phyloP scores from a whole-genome alignment of 495 filamentous ascomycete species.

The Lophium mytilinum region DNA sequence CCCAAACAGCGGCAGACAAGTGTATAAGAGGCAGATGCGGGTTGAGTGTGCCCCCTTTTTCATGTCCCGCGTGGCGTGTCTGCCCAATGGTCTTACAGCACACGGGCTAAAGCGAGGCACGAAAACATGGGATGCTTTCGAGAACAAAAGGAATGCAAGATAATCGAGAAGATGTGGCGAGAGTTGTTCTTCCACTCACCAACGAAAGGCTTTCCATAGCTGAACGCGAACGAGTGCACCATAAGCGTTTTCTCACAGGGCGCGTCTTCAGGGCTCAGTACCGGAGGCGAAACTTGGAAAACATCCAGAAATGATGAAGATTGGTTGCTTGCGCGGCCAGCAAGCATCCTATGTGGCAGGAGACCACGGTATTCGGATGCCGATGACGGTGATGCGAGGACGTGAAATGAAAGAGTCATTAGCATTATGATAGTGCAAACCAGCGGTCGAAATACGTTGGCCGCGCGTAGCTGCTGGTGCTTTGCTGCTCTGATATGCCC shows the following conservation, averaged over 20 bases:
- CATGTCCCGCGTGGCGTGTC: too few species aligned
- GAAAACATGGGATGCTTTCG: too few species aligned
- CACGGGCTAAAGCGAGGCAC: too few species aligned
- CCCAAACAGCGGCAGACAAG: too few species aligned
- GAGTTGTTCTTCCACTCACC: constrained; percentile 42
- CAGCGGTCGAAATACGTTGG: constrained; percentile 7
- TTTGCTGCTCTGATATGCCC: neutral
- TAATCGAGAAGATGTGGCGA: neutral
- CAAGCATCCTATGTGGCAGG: constrained; percentile 2
- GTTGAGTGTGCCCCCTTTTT: too few species aligned
- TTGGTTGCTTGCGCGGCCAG: constrained; percentile 11
- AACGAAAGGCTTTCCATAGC: constrained; percentile 72
- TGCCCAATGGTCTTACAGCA: too few species aligned
- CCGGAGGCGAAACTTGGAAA: constrained; percentile 30
- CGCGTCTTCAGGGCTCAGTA: constrained; percentile 21
- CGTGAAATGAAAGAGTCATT: constrained; percentile 14
- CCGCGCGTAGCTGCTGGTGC: neutral
- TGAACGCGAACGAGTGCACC: constrained; percentile 64
- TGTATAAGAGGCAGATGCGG: too few species aligned
- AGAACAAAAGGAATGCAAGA: neutral
- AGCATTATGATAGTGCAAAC: constrained; percentile 21
- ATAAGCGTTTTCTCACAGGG: constrained; percentile 46
- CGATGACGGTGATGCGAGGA: constrained; percentile 1
- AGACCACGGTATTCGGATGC: constrained; percentile 4
- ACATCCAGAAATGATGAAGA: constrained; percentile 23